Percentiles rank a stretch among this genome's conserved stretches.
Evolutionary conservation across 768 basidiomycete genomes (phyloP).

Genomic region (Leccinum subgranulosum): DNA sequence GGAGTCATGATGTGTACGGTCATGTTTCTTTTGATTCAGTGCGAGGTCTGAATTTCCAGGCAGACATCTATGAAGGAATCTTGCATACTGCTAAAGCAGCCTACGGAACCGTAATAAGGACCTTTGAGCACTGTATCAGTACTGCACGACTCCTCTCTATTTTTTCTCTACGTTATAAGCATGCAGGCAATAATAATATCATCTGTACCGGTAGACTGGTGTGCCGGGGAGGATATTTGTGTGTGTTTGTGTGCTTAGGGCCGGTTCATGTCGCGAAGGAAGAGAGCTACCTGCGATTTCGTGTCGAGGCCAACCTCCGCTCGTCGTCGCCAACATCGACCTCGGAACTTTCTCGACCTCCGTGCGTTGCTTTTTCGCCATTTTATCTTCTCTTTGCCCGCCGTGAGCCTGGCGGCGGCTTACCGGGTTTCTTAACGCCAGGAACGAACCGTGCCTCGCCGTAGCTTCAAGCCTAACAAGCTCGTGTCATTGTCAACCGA

Average conservation of each 20-base stretch:
- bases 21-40: background rate
- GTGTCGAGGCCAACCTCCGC: conserved; percentile 25
- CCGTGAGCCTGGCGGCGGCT: conserved; percentile 11
- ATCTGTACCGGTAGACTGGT: conserved; percentile 21
- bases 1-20: conserved; percentile 28
- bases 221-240: conserved; percentile 18
- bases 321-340: conserved; percentile 31
- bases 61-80: conserved; percentile 19
- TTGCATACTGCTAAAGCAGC: conserved; percentile 31
- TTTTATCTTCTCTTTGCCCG: background rate
- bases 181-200: conserved; percentile 19
- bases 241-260: conserved; percentile 34
- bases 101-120: conserved; percentile 27
- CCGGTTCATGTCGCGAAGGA: conserved; percentile 28
- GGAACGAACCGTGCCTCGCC: conserved; percentile 25
- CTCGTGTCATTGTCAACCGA: conserved; percentile 17
- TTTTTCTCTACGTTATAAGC: conserved; percentile 19
- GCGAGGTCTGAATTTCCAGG: conserved; percentile 10
- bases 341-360: conserved; percentile 11
- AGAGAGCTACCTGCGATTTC: conserved; percentile 23
- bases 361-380: conserved; percentile 18
- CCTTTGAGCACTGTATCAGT: conserved; percentile 32
- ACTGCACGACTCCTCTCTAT: conserved; percentile 15
- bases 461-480: conserved; percentile 21
- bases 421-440: conserved; percentile 20